phyloP scores from a whole-genome alignment of 2,329 filamentous ascomycete genomes.

The Penicillium verrucosum region DNA sequence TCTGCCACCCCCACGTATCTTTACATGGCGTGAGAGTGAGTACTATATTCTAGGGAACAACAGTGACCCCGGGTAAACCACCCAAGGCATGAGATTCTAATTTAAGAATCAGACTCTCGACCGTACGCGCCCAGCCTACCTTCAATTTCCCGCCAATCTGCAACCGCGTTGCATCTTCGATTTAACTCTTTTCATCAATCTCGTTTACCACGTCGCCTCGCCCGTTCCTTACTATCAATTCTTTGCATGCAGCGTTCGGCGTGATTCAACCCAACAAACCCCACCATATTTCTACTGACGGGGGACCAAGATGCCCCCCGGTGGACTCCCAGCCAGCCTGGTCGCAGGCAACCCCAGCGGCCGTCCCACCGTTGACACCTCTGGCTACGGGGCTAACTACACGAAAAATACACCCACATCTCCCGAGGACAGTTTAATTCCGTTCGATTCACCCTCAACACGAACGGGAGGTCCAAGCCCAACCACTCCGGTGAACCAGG shows the following conservation, averaged over 20 bases:
- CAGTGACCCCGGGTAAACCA: neutral
- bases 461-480: slow-evolving; percentile 24
- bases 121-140: slow-evolving; percentile 1
- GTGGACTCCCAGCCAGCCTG: slow-evolving; percentile 43
- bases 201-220: neutral
- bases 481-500: slow-evolving; percentile 26
- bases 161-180: neutral
- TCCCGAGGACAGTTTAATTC: slow-evolving; percentile 35
- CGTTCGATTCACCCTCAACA: slow-evolving; percentile 37
- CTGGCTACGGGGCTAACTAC: slow-evolving; percentile 35
- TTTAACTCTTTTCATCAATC: neutral
- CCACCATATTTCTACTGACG: slow-evolving; percentile 15
- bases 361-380: slow-evolving; percentile 37
- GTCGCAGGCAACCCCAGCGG: slow-evolving; percentile 42
- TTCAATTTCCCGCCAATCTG: neutral
- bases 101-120: slow-evolving; percentile 4
- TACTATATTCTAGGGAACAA: slow-evolving; percentile 2
- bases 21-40: slow-evolving; percentile 26
- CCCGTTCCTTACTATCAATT: neutral
- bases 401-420: slow-evolving; percentile 42
- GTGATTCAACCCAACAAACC: slow-evolving; percentile 10
- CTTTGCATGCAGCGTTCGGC: slow-evolving; percentile 19
- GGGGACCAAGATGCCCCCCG: slow-evolving; percentile 41
- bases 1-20: slow-evolving; percentile 5
- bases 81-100: slow-evolving; percentile 4